Conservation (phyloP, 805 yeast genomes). For the Kuraishia cidri region DNA sequence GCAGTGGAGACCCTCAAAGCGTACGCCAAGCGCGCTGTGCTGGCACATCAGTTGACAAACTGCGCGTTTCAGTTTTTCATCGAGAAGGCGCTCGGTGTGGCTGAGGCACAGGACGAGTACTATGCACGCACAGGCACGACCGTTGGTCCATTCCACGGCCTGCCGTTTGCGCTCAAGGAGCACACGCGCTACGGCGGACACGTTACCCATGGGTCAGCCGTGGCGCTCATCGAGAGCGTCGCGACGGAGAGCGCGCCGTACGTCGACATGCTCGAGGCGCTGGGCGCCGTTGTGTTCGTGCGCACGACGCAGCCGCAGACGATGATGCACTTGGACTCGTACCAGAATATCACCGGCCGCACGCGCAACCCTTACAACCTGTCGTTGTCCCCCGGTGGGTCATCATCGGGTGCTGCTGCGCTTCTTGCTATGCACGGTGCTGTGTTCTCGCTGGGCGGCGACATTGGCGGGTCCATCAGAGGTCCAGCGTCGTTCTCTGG, state of each 20-base stretch:
- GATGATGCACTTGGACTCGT: conserved; percentile 45
- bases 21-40: conserved; percentile 35
- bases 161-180: conserved; percentile 57
- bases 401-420: conserved; percentile 46
- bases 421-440: conserved; percentile 36
- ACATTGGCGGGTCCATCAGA: conserved; percentile 49
- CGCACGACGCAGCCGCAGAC: conserved; percentile 51
- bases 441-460: conserved; percentile 32
- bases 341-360: conserved; percentile 44
- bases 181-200: conserved; percentile 40
- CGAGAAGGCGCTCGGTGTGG: conserved; percentile 38
- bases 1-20: conserved; percentile 36
- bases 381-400: conserved; percentile 40
- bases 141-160: conserved; percentile 52
- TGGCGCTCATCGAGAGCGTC: conserved; percentile 29
- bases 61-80: conserved; percentile 37
- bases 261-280: conserved; percentile 31
- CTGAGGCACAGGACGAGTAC: conserved; percentile 43
- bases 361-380: conserved; percentile 40
- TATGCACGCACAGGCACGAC: conserved; percentile 32
- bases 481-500: conserved; percentile 47
- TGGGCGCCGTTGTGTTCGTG: conserved; percentile 47
- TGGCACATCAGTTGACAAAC: conserved; percentile 40
- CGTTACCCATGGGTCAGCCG: conserved; percentile 43
- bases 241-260: conserved; percentile 27